Evolutionary conservation across 371 early-diverging fungal genomes (phyloP).

Genomic region (Rhizopus stolonifer): DNA sequence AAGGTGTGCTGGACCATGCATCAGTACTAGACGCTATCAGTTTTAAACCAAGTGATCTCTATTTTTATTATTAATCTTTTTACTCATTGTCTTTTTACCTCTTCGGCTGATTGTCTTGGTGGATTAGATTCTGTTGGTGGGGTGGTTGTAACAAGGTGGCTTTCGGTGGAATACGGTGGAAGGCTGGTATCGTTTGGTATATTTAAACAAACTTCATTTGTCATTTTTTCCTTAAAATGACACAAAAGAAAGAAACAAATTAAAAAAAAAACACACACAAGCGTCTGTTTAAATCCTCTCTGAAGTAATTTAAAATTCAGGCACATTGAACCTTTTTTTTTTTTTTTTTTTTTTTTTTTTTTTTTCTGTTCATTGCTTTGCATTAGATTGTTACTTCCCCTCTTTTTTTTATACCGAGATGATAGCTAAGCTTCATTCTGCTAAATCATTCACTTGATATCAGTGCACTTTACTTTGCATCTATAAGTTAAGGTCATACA

Average conservation of each 20-base stretch:
- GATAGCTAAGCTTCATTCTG: too few species aligned
- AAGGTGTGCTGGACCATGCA: slow-evolving; percentile 23
- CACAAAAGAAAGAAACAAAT: neutral
- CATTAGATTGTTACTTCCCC: too few species aligned
- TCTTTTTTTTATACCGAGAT: too few species aligned
- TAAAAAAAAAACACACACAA: too few species aligned
- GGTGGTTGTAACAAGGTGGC: slow-evolving; percentile 2
- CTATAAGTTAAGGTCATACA: too few species aligned
- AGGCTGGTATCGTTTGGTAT: neutral
- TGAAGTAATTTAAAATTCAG: too few species aligned
- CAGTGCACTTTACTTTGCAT: too few species aligned
- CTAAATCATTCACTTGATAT: too few species aligned
- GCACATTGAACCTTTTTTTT: too few species aligned
- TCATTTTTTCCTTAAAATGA: slow-evolving; percentile 1
- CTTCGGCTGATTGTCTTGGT: neutral
- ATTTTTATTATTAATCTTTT: neutral
- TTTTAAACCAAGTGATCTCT: slow-evolving; percentile 22
- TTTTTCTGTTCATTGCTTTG: too few species aligned
- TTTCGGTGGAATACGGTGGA: slow-evolving; percentile 8
- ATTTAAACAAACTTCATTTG: slow-evolving; percentile 7
- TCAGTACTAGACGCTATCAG: slow-evolving; percentile 21
- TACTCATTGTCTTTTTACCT: slow-evolving; percentile 1
- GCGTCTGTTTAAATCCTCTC: too few species aligned
- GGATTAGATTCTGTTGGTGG: neutral
- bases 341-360: too few species aligned